Conservation (phyloP, 83 land plant genomes). For the Thuja plicata region DNA sequence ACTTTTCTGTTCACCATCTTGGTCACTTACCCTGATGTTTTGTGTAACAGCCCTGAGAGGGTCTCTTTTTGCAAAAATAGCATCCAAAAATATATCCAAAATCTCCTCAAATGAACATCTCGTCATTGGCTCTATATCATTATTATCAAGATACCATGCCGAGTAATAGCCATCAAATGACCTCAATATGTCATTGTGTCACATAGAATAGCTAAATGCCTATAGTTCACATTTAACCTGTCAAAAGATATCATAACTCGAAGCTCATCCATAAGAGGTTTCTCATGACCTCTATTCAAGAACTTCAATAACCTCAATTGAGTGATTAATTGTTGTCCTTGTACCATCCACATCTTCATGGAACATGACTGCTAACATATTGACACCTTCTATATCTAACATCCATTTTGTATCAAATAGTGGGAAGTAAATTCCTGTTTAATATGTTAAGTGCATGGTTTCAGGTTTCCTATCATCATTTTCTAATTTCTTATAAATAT, state of each 20-base stretch:
- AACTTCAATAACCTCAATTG: slow-evolving; percentile 96
- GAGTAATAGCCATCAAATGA: slow-evolving; percentile 92
- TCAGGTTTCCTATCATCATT: too few relatives aligned
- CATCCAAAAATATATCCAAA: slow-evolving; percentile 92
- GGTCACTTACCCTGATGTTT: too few relatives aligned
- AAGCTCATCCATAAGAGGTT: slow-evolving; percentile 85
- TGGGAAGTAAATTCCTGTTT: too few relatives aligned
- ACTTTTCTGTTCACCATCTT: too few relatives aligned
- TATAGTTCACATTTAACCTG: slow-evolving; percentile 95
- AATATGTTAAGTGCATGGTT: too few relatives aligned
- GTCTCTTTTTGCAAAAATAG: slow-evolving; percentile 87
- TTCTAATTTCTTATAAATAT: too few relatives aligned
- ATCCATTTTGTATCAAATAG: slow-evolving; percentile 92
- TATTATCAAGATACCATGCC: slow-evolving; percentile 93
- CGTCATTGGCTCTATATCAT: slow-evolving; percentile 97
- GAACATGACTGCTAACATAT: slow-evolving; percentile 90
- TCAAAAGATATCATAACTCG: slow-evolving; percentile 92
- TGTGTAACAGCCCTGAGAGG: slow-evolving; percentile 88
- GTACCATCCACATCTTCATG: slow-evolving; percentile 95
- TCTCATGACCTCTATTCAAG: slow-evolving; percentile 92
- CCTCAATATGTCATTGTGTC: slow-evolving; percentile 97
- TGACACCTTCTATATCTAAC: slow-evolving; percentile 98
- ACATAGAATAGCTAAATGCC: slow-evolving; percentile 91
- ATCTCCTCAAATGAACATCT: slow-evolving; percentile 99
- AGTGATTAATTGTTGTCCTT: slow-evolving; percentile 88